A percentile compares a stretch with the other conserved stretches of the same genome.
phyloP scores from a whole-genome alignment of 768 basidiomycete genomes.

The Dentipellis fragilis region DNA sequence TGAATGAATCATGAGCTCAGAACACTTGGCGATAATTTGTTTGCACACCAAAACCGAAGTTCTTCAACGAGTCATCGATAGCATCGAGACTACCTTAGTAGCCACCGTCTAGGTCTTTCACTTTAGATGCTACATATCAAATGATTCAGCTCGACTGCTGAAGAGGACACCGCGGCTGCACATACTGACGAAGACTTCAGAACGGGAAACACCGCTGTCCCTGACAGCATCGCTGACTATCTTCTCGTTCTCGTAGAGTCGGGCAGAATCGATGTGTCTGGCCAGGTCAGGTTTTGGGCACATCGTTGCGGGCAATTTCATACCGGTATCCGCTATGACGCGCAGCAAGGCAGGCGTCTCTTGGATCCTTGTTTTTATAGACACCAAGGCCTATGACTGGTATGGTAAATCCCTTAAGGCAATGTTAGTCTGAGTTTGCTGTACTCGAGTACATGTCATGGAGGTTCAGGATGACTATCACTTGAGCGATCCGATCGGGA shows the following conservation, averaged over 20 bases:
- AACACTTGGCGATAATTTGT: neutral
- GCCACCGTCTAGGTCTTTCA: conserved; percentile 7
- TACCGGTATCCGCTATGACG: conserved; percentile 59
- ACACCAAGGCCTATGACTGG: conserved; percentile 64
- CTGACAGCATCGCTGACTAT: conserved; percentile 49
- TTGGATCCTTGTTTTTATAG: conserved; percentile 53
- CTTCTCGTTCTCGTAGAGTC: conserved; percentile 56
- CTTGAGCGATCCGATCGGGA: neutral
- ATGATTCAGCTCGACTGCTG: neutral
- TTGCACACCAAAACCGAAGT: conserved; percentile 1
- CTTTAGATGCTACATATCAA: conserved; percentile 9
- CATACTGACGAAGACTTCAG: conserved; percentile 67
- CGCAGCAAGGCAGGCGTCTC: conserved; percentile 47
- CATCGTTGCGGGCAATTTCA: neutral
- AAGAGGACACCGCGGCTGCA: neutral
- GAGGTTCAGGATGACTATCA: neutral
- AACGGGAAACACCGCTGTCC: conserved; percentile 44
- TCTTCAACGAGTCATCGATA: conserved; percentile 3
- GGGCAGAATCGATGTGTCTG: conserved; percentile 70
- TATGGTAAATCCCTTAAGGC: conserved; percentile 39
- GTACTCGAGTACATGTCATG: too few relatives aligned
- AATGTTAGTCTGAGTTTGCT: neutral
- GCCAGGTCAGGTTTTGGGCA: too few relatives aligned
- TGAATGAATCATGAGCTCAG: neutral
- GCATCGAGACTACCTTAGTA: conserved; percentile 1